Conservation (phyloP, 805 yeast species). For the Wickerhamomyces sydowiorum region DNA sequence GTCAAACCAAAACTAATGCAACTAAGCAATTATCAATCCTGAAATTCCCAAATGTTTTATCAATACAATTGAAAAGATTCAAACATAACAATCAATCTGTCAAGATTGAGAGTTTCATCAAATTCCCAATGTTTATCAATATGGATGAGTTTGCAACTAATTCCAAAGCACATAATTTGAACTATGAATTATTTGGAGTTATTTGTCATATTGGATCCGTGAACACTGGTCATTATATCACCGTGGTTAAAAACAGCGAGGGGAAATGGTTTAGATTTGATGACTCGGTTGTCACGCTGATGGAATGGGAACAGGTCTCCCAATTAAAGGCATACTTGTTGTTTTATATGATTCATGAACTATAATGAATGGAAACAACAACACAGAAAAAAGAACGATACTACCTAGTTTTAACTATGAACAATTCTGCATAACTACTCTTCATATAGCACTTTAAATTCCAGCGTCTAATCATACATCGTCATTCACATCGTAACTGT, state of each 20-base stretch:
- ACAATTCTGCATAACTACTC: no score
- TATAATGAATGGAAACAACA: not conserved
- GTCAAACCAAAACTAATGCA: conserved; percentile 59
- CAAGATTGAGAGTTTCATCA: conserved; percentile 72
- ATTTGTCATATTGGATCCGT: conserved; percentile 90
- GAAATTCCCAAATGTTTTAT: conserved; percentile 69
- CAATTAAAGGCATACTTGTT: conserved; percentile 74
- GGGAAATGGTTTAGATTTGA: conserved; percentile 90
- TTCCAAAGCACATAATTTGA: conserved; percentile 26
- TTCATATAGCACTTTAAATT: no score
- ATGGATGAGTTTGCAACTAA: conserved; percentile 49
- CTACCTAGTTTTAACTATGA: no score
- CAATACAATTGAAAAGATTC: conserved; percentile 76
- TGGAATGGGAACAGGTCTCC: conserved; percentile 60
- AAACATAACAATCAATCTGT: conserved; percentile 34
- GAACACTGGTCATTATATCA: conserved; percentile 92
- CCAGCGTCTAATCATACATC: no score
- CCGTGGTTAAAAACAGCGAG: conserved; percentile 64
- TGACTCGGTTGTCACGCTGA: conserved; percentile 72
- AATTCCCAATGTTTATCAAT: conserved; percentile 68
- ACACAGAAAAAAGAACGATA: not conserved
- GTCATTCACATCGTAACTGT: no score
- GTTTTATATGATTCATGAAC: conserved; percentile 46
- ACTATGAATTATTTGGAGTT: conserved; percentile 81
- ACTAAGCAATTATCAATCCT: conserved; percentile 66